Evolutionary conservation across 2,329 filamentous ascomycete genomes (phyloP).

Genomic region (Xylariales sp.): DNA sequence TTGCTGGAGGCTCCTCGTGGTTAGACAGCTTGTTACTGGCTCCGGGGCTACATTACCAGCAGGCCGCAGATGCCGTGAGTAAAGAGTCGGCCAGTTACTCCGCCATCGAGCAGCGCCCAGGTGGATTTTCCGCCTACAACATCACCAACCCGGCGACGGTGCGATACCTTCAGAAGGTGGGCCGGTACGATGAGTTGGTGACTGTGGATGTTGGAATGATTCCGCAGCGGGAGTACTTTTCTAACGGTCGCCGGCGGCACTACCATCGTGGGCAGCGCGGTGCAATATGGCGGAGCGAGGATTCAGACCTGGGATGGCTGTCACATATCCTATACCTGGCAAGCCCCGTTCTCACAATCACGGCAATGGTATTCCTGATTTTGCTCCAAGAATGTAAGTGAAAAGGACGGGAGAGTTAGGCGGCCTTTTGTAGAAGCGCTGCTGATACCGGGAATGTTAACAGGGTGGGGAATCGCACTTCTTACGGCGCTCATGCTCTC

Average conservation of each 20-base stretch:
- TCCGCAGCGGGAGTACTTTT: constrained; percentile 31
- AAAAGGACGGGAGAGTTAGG: too few relatives aligned
- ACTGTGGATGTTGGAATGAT: constrained; percentile 54
- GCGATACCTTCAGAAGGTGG: constrained; percentile 50
- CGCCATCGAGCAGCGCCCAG: constrained; percentile 28
- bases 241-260: constrained; percentile 17
- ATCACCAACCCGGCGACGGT: constrained; percentile 50
- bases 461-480: constrained; percentile 44
- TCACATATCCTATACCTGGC: constrained; percentile 45
- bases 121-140: constrained; percentile 25
- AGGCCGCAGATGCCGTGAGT: constrained; percentile 47
- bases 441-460: not conserved
- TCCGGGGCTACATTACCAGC: constrained; percentile 58
- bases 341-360: constrained; percentile 41
- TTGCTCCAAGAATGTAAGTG: constrained; percentile 42
- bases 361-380: constrained; percentile 38
- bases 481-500: constrained; percentile 46
- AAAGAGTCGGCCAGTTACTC: constrained; percentile 35
- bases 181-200: constrained; percentile 50
- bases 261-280: constrained; percentile 18
- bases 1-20: constrained; percentile 52
- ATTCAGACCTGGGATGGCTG: constrained; percentile 36
- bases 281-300: constrained; percentile 24
- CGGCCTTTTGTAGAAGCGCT: not conserved
- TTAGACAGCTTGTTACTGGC: constrained; percentile 54